Evolutionary conservation across 1,139 yeast species (phyloP).

Genomic region (Zhuliangozyma blackwelliae): DNA sequence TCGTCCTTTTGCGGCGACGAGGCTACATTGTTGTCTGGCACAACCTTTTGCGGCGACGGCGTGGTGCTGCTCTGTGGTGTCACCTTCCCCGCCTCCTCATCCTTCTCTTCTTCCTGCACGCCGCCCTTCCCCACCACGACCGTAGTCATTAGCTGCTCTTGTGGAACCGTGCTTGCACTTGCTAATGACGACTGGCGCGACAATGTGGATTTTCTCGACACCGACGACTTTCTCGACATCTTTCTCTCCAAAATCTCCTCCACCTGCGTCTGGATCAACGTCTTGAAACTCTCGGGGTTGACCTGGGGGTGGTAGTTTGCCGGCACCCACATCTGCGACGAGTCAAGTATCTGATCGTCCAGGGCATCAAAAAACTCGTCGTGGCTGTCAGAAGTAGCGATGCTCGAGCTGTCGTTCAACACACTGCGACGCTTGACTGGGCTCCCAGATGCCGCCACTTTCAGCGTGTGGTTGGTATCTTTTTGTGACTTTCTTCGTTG

Average conservation of each 20-base stretch:
- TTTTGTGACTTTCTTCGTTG: too few relatives aligned
- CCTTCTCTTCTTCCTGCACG: neutral
- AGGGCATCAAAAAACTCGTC: conserved; percentile 24
- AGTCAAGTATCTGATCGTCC: conserved; percentile 24
- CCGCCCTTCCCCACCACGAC: too few relatives aligned
- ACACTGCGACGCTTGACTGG: conserved; percentile 4
- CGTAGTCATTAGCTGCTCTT: neutral
- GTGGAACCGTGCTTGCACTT: neutral
- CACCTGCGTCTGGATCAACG: conserved; percentile 75
- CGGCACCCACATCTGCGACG: conserved; percentile 76
- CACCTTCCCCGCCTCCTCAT: neutral
- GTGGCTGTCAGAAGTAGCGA: conserved; percentile 10
- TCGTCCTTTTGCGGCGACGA: conserved; percentile 1
- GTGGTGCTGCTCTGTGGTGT: neutral
- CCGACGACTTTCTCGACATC: conserved; percentile 17
- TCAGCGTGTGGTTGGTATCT: neutral
- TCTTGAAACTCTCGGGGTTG: conserved; percentile 85
- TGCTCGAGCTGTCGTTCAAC: conserved; percentile 6
- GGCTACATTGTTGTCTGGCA: neutral
- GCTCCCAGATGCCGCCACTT: conserved; percentile 2
- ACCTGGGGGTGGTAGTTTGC: conserved; percentile 91
- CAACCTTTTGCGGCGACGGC: neutral
- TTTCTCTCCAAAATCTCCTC: conserved; percentile 59
- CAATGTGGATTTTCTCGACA: conserved; percentile 32
- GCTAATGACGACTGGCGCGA: conserved; percentile 10